Percentiles rank a stretch among this genome's conserved stretches.
Conservation (phyloP, 2,329 filamentous ascomycete genomes). For the Plenodomus tracheiphilus region DNA sequence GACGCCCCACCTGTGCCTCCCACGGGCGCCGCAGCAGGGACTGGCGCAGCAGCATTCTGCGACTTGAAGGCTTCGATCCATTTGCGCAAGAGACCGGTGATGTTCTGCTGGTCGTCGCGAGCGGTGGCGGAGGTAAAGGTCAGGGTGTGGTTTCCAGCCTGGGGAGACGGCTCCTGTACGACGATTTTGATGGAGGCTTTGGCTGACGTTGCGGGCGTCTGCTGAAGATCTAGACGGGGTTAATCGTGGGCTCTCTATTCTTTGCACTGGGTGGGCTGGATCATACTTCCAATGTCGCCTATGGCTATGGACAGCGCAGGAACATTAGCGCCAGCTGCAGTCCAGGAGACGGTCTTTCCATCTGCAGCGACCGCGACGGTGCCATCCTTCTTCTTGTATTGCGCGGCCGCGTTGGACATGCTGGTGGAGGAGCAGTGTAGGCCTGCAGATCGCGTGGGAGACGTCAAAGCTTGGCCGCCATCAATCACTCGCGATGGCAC, state of each 20-base stretch:
- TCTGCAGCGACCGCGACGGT: constrained; percentile 75
- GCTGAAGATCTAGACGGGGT: constrained; percentile 73
- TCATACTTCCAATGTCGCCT: constrained; percentile 78
- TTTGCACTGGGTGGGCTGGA: background rate
- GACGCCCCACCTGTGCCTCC: constrained; percentile 49
- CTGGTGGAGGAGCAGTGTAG: constrained; percentile 19
- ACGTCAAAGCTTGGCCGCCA: background rate
- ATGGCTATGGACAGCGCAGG: constrained; percentile 72
- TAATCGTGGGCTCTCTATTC: background rate
- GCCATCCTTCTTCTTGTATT: constrained; percentile 97
- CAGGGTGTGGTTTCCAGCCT: constrained; percentile 77
- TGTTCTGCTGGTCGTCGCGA: constrained; percentile 78
- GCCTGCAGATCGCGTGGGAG: background rate
- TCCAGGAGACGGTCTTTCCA: constrained; percentile 78
- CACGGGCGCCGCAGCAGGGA: constrained; percentile 30
- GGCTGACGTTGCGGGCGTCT: constrained; percentile 82
- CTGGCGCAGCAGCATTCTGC: constrained; percentile 39
- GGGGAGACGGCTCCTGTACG: constrained; percentile 64
- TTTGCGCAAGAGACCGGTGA: constrained; percentile 80
- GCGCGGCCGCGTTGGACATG: constrained; percentile 44
- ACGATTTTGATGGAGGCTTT: constrained; percentile 97
- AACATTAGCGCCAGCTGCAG: constrained; percentile 65
- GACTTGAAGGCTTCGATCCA: constrained; percentile 73
- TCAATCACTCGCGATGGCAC: constrained; percentile 5
- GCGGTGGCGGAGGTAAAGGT: constrained; percentile 83